A percentile compares a stretch with the other conserved stretches of the same genome.
Conservation (phyloP, 768 basidiomycete genomes). For the Roridomyces roridus region DNA sequence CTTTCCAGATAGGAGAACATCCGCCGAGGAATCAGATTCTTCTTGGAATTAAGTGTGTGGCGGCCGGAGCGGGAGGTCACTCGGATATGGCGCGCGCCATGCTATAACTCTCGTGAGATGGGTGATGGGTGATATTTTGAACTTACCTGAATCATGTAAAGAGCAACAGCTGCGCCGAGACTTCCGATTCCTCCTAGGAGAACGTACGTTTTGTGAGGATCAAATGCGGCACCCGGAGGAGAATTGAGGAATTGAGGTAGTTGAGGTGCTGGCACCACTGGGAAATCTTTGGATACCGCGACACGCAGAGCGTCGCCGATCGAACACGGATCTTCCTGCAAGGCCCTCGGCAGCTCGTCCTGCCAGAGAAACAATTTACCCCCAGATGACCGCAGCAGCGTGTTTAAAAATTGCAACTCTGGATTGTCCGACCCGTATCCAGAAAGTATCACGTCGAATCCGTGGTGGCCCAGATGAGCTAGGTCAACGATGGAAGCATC, state of each 20-base stretch:
- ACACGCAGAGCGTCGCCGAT: neutral
- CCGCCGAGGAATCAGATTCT: constrained; percentile 29
- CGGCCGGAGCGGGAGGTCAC: constrained; percentile 43
- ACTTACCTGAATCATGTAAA: constrained; percentile 47
- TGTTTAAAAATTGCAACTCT: neutral
- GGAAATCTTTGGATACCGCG: neutral
- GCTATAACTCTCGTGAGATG: constrained; percentile 25
- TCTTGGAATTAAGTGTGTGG: constrained; percentile 26
- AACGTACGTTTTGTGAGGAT: constrained; percentile 38
- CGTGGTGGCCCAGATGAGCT: neutral
- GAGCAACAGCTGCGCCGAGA: too few relatives aligned
- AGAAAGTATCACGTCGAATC: neutral
- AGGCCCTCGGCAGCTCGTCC: neutral
- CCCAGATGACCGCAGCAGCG: neutral
- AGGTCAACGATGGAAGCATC: neutral
- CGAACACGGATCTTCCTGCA: neutral
- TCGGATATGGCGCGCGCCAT: constrained; percentile 42
- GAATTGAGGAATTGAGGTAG: too few relatives aligned
- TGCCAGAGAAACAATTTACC: neutral
- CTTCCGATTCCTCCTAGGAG: constrained; percentile 47
- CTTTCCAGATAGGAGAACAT: constrained; percentile 36
- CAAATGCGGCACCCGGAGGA: constrained; percentile 27
- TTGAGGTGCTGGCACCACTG: too few relatives aligned
- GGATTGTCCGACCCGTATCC: neutral
- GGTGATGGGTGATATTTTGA: too few relatives aligned